Conservation (phyloP, 2,329 filamentous ascomycete species). For the Sporothrix luriei region DNA sequence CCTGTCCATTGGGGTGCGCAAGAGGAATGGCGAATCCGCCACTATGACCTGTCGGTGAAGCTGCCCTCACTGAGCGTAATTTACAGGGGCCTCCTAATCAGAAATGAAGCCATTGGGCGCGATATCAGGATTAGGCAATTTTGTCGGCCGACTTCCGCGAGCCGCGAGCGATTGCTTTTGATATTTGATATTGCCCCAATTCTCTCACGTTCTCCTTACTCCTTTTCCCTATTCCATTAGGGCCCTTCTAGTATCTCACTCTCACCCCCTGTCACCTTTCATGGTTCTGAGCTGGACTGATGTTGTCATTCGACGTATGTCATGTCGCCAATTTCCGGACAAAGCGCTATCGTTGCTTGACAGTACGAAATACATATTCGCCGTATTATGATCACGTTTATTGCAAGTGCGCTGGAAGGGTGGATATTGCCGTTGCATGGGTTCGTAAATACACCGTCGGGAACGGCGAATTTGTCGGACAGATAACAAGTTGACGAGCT, state of each 20-base stretch:
- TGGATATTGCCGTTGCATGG: background rate
- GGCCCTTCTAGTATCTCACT: no score
- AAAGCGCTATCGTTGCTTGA: background rate
- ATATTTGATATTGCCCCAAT: no score
- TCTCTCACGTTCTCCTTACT: background rate
- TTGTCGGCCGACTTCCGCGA: conserved; percentile 22
- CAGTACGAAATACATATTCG: no score
- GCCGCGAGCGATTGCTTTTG: background rate
- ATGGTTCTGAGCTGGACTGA: background rate
- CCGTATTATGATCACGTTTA: no score
- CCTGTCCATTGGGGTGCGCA: conserved; percentile 18
- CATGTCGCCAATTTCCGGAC: conserved; percentile 17
- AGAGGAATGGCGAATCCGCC: conserved; percentile 25
- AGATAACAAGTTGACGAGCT: no score
- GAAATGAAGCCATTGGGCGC: background rate
- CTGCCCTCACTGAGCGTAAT: background rate
- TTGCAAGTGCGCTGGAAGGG: background rate
- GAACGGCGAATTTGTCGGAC: no score
- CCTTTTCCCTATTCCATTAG: background rate
- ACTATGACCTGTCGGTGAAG: conserved; percentile 5
- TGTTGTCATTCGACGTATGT: conserved; percentile 14
- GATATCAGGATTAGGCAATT: conserved; percentile 12
- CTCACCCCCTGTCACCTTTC: background rate
- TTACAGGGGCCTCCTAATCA: background rate
- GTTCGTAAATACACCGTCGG: background rate